A percentile compares a stretch with the other conserved stretches of the same genome.
phyloP scores from a whole-genome alignment of 108 stramenopile species.

The Fragilariopsis cylindrus region DNA sequence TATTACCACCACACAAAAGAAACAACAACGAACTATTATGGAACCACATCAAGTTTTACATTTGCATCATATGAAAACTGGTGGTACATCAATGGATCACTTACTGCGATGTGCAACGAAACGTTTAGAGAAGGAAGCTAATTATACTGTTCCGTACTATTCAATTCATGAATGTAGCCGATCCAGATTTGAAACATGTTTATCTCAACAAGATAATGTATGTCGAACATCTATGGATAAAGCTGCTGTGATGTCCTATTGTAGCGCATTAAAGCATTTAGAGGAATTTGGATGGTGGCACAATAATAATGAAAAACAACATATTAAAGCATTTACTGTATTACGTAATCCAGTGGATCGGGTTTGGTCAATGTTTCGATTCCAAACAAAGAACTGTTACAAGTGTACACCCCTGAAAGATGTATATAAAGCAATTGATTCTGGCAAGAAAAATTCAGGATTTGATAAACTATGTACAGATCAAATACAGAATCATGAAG shows the following conservation, averaged over 20 bases:
- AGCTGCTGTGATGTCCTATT: constrained; percentile 65
- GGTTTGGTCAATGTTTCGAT: constrained; percentile 83
- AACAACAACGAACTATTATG: constrained; percentile 1
- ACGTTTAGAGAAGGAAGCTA: constrained; percentile 38
- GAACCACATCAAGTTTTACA: constrained; percentile 74
- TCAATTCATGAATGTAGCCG: constrained; percentile 46
- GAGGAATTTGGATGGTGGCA: constrained; percentile 63
- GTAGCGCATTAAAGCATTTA: constrained; percentile 60
- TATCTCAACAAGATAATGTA: constrained; percentile 4
- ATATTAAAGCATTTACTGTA: constrained; percentile 56
- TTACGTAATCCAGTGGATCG: constrained; percentile 79
- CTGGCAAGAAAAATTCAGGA: constrained; percentile 25
- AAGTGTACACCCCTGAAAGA: constrained; percentile 60
- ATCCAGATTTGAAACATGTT: constrained; percentile 26
- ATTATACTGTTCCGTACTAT: constrained; percentile 26
- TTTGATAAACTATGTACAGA: constrained; percentile 41
- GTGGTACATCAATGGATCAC: constrained; percentile 64
- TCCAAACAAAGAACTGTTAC: constrained; percentile 65
- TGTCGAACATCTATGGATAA: constrained; percentile 32
- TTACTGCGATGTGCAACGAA: constrained; percentile 54
- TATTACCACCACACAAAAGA: neutral
- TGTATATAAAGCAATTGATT: constrained; percentile 52
- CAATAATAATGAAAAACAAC: constrained; percentile 1
- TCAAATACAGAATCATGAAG: constrained; percentile 71
- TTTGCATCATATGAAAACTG: constrained; percentile 87